Conservation (phyloP, 1,139 yeast genomes). For the Arxiozyma slooffiae region DNA sequence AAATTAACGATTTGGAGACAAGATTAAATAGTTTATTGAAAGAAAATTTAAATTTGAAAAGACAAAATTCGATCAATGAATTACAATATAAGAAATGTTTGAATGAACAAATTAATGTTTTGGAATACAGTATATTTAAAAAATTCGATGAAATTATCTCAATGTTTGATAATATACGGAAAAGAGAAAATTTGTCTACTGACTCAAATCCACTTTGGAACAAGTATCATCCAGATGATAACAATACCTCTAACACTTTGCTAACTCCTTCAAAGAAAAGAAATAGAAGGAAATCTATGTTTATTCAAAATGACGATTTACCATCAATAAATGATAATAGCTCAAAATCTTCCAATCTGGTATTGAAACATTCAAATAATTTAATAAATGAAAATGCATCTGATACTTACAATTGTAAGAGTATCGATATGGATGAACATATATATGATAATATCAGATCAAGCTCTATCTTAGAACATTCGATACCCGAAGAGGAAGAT, state of each 20-base stretch:
- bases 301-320: constrained; percentile 28
- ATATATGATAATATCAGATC: constrained; percentile 12
- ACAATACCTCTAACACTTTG: neutral
- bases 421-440: no score
- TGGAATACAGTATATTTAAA: constrained; percentile 37
- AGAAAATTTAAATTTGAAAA: constrained; percentile 38
- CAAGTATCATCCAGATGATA: neutral
- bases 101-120: constrained; percentile 30
- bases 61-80: constrained; percentile 29
- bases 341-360: neutral
- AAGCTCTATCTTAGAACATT: constrained; percentile 26
- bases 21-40: constrained; percentile 39
- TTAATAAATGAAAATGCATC: neutral
- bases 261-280: neutral
- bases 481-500: constrained; percentile 25
- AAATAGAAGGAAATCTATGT: constrained; percentile 33
- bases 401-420: constrained; percentile 5
- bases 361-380: neutral
- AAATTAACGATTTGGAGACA: constrained; percentile 43
- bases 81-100: constrained; percentile 30
- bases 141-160: constrained; percentile 39
- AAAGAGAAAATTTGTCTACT: constrained; percentile 30
- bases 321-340: neutral
- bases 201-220: neutral
- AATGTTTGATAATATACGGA: constrained; percentile 33